These are phyloP conservation scores for Boletus insuetus DNA, from an alignment of 768 basidiomycete species.

Conservation along the genomic window DNA sequence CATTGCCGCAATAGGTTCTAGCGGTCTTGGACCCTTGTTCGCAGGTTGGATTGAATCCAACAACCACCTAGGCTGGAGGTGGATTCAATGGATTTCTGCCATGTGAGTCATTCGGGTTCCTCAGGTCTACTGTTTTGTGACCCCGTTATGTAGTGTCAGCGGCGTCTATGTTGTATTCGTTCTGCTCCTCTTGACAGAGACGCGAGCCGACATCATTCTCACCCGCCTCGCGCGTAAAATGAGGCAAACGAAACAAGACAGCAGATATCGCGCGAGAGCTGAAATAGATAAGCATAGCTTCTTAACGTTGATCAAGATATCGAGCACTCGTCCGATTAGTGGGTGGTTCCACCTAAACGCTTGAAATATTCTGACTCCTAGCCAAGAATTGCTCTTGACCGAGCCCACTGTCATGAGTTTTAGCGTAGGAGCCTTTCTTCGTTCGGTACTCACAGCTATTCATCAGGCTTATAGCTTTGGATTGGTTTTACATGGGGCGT, in stretches of 20 bases:
- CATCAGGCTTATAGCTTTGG: constrained; percentile 49
- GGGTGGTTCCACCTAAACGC: constrained; percentile 29
- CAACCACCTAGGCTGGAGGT: constrained; percentile 61
- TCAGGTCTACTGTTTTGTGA: neutral
- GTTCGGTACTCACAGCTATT: constrained; percentile 3
- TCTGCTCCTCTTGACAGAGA: constrained; percentile 64
- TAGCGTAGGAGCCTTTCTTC: constrained; percentile 45
- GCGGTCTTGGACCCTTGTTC: constrained; percentile 60
- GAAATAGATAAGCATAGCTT: constrained; percentile 63
- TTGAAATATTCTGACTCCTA: neutral
- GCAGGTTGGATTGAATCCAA: constrained; percentile 69
- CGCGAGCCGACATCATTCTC: constrained; percentile 68
- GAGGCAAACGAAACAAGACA: constrained; percentile 64
- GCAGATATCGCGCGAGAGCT: constrained; percentile 56
- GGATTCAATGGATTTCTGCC: constrained; percentile 81
- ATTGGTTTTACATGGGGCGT: constrained; percentile 76
- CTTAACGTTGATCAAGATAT: constrained; percentile 60
- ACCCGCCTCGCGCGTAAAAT: constrained; percentile 58
- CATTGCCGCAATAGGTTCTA: constrained; percentile 54
- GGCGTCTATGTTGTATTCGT: constrained; percentile 50
- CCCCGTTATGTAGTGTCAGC: constrained; percentile 40
- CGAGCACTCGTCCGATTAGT: constrained; percentile 72
- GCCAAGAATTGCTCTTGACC: constrained; percentile 23
- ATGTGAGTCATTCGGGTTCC: constrained; percentile 40
- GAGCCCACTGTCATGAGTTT: constrained; percentile 77